A percentile compares a stretch with the other conserved stretches of the same genome.
Evolutionary conservation across 2,329 filamentous ascomycete species (phyloP).

Genomic region (Fusarium sp.): DNA sequence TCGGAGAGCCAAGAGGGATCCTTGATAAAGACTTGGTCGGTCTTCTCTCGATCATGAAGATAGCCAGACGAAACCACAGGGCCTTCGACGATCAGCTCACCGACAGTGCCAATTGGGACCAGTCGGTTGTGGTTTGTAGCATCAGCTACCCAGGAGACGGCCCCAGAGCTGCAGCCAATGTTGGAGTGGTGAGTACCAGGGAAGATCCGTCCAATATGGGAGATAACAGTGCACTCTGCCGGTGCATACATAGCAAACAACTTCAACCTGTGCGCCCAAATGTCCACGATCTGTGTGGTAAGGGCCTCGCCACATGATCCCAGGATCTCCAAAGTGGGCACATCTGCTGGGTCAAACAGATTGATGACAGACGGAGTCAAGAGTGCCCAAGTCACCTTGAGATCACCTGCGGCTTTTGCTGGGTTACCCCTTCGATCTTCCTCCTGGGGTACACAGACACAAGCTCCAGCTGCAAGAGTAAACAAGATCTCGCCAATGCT

Average conservation of each 20-base stretch:
- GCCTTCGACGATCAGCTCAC: background rate
- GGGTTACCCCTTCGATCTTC: background rate
- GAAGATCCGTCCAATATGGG: background rate
- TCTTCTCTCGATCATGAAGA: background rate
- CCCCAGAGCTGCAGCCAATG: background rate
- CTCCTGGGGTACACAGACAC: background rate
- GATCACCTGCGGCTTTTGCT: background rate
- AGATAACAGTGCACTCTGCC: background rate
- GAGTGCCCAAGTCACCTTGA: background rate
- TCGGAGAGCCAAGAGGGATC: background rate
- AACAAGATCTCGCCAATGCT: slow-evolving; percentile 5
- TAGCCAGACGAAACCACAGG: background rate
- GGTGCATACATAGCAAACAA: slow-evolving; percentile 6
- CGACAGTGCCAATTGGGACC: background rate
- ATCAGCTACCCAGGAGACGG: background rate
- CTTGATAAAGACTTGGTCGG: background rate
- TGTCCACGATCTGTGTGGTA: background rate
- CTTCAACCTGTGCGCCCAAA: background rate
- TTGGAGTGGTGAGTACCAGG: background rate
- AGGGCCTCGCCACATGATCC: slow-evolving; percentile 2
- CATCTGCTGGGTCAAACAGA: background rate
- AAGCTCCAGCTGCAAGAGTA: slow-evolving; percentile 4
- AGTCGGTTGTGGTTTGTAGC: background rate
- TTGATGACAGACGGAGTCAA: slow-evolving; percentile 3
- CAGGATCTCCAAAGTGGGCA: background rate